phyloP scores from a whole-genome alignment of 306 rosid genomes.

The Rosa lucieae region DNA sequence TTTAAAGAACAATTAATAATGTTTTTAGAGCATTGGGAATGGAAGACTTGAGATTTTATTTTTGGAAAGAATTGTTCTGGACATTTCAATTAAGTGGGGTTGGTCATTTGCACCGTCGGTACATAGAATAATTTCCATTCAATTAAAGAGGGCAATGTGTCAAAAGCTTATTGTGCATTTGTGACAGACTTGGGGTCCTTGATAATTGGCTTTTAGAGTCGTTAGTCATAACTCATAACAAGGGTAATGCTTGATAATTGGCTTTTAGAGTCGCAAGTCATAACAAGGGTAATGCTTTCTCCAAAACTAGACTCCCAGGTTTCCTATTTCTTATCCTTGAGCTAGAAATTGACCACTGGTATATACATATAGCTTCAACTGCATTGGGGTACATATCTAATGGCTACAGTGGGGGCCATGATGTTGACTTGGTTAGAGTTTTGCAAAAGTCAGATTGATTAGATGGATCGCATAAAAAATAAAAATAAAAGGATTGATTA shows the following conservation, averaged over 20 bases:
- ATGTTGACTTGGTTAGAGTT: background rate
- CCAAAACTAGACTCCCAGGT: background rate
- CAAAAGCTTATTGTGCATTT: background rate
- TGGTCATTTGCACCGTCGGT: too few relatives aligned
- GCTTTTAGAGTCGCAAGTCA: background rate
- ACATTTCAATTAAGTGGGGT: too few relatives aligned
- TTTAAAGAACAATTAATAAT: background rate
- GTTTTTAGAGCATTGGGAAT: background rate
- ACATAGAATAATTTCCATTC: too few relatives aligned
- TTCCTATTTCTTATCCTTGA: background rate
- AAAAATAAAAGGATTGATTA: background rate
- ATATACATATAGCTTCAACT: background rate
- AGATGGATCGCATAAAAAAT: background rate
- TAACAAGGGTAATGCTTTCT: background rate
- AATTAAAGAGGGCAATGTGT: background rate
- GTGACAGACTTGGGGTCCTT: background rate
- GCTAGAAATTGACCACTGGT: slow-evolving; percentile 7
- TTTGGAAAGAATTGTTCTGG: background rate
- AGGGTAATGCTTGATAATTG: background rate
- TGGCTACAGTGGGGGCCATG: background rate
- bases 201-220: slow-evolving; percentile 4
- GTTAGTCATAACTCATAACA: background rate
- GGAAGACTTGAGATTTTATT: background rate
- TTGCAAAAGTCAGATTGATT: slow-evolving; percentile 13
- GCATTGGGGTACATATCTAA: background rate